Evolutionary conservation across 192 early-diverging fungal species (phyloP), one percentile per base, ranked within the genome.

Genomic region (Dispira simplex): DNA sequence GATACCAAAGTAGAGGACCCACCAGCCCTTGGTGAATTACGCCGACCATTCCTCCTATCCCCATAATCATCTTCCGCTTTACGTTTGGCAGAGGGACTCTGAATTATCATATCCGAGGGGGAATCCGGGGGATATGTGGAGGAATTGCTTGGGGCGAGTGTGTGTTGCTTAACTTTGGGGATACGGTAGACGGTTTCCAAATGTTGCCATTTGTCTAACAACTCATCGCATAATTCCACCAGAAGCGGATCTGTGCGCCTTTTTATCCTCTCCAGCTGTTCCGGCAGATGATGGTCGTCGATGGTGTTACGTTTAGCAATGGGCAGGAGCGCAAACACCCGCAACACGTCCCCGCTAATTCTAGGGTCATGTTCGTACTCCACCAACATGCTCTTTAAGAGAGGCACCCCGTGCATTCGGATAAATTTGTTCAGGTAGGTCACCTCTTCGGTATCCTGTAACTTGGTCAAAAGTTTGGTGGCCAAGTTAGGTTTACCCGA

Each of bases 271-370:
- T 70, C 63, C 11, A 95, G 70, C 11, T 79, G 70, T 11, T 82
- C 85, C 63, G 90, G 85, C 62, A 97, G 72, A 11, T 84, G 75
- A 39, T 77, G 83, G 47, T 90, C 92, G 39, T 87, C 82, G 21
- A 95, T 79, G 3, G 84, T 77, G 70, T 97, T 93, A 32, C 84
- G 71, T 10, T 88, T 85, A 9, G 85, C 68, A 12, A 93, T 79
- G 11, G 94, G 94, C 53, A 97, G 77, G 23, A 76, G 77, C 3
- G 81, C 78, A 44, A 97, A 67, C 13, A 92, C 83, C 71, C 70
- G 70, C 54, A 81, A 74, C 62, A 84, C 80, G 68, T 80, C 80
- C 64, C 68, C 74, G 46, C 88, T 66, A 65, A 84, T 82, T 44
- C 83, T 77, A 1, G 73, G 68, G 51, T 87, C 79, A 46, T 74